Base-by-base conservation (phyloP, 305 asterid genomes). In the Stenogyne calaminthoides region DNA sequence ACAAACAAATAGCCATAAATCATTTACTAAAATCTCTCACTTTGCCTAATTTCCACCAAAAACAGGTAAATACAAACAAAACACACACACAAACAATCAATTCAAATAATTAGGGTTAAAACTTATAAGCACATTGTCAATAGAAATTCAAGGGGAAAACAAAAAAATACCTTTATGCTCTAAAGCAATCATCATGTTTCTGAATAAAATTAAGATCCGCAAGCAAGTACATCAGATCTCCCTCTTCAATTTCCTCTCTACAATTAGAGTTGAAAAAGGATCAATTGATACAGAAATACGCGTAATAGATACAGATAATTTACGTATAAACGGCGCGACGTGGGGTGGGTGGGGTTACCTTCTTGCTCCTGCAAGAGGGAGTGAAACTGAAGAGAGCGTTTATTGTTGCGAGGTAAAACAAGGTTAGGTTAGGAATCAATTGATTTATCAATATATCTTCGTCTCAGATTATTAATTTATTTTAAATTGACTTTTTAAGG, bases 181-280 rank as follows among this genome's bases (percentile, higher is more conserved):
- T 69, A 89, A 73, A 22, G 96, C 84, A 75, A 82, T 83, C 92
- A 88, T 89, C 85, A 77, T 84, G 91, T 44, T 77, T 79, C 76
- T 76, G 83, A 55, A 75, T 73, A 75, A 73, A 83, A 81, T 83
- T 75, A 69, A 79, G 91, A 88, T 88, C 95, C 84, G 72, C 84
- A 67, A 88, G 85, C 86, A 78, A 77, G 91, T 81, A 91, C 97
- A 88, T 88, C 88, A 88, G 90, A 88, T 91, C 88, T 75, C 92
- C 84, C 84, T 77, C 88, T 80, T 79, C 77, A 77, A 78, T 71
- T 79, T 73, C 75, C 80, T 69, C 74, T 57, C 71, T 81, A 70
- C 78, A 76, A 20, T 63, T 37, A 63, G 69, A 71, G 75, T 75
- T 61, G 49, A 67, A 7, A 67, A 67, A 64, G 18, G 66, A 77